Evolutionary conservation across 495 filamentous ascomycete species (phyloP), one percentile per base, ranked within the genome.

Genomic region (Staphylotrichum tortipilum): DNA sequence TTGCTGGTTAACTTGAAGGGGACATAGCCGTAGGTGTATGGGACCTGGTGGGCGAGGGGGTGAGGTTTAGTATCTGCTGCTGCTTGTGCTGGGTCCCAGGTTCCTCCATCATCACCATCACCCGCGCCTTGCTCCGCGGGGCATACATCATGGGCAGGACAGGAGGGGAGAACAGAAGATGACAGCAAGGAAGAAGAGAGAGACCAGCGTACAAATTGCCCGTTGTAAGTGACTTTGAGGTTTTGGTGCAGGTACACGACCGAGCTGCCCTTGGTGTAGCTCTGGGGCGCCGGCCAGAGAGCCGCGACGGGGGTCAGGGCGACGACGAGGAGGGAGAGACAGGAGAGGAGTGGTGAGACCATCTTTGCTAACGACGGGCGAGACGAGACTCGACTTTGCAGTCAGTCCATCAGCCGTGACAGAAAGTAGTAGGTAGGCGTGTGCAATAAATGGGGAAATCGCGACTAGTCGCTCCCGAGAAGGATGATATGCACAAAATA

Each of bases 241-340:
- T 70, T 62, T 18, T 74, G 61, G 36, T 70, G 61, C 46, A 85
- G 77, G 70, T 75, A 85, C 30, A 84, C 52, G 15, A 73, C 69
- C 4, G 69, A 68, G 50, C 66, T 67, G 8, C 82, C 82, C 47
- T 67, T 74, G 42, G 66, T 69, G 55, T 75, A 73, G 39, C 57
- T 69, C 34, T 62, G 54, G 10, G 82, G 82, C 7, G 75, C 65
- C 3, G 82, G 82, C 82, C 82, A 85, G 43, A 85, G 62, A 1
- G 81, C 82, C 7, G 57, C 54, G 28, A 52, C 69, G 12, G 64
- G 60, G 9, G 40, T 18, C 28, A 68, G 49, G 42, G 65, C 60
- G 50, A 70, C 48, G 44, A 71, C 61, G 23, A 64, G 46, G 44
- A 71, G 48, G 29, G 60, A 51, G 44, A 71, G 47, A 24, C 23